phyloP scores from a whole-genome alignment of 257 asterid species.

The Fraxinus cuspidata region DNA sequence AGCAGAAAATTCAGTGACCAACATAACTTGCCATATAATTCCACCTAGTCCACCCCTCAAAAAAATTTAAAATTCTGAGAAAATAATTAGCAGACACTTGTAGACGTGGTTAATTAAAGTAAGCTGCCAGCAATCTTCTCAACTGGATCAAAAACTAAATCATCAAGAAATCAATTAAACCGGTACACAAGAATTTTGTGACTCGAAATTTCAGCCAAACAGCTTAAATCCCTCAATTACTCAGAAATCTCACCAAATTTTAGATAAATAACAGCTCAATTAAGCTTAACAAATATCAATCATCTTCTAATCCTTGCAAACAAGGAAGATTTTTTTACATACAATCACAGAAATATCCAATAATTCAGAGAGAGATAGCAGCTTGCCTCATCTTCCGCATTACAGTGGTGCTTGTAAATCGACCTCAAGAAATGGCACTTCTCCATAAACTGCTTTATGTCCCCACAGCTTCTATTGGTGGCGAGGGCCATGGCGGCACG shows the following conservation, averaged over 20 bases:
- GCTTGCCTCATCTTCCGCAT: conserved; percentile 84
- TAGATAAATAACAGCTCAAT: conserved; percentile 11
- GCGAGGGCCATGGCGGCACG: conserved; percentile 66
- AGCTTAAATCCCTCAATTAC: conserved; percentile 13
- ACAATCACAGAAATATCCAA: neutral
- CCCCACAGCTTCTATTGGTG: conserved; percentile 52
- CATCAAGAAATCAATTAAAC: conserved; percentile 11
- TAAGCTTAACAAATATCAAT: conserved; percentile 9
- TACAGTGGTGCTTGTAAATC: conserved; percentile 85
- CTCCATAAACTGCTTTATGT: conserved; percentile 60
- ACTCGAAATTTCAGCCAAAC: conserved; percentile 2
- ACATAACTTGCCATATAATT: neutral
- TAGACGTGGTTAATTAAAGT: neutral
- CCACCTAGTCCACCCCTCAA: neutral
- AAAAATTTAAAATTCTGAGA: neutral
- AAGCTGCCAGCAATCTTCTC: conserved; percentile 4
- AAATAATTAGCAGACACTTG: conserved; percentile 4
- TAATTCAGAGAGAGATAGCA: neutral
- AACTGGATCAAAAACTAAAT: neutral
- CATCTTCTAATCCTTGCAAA: neutral
- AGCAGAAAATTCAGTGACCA: conserved; percentile 7
- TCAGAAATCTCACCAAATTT: conserved; percentile 9
- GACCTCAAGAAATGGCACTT: conserved; percentile 69
- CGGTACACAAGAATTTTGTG: conserved; percentile 6
- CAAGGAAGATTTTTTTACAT: too few species aligned